Evolutionary conservation across 345 rosid genomes (phyloP), one percentile per base, ranked within the genome.

Genomic region (Excoecaria agallocha): DNA sequence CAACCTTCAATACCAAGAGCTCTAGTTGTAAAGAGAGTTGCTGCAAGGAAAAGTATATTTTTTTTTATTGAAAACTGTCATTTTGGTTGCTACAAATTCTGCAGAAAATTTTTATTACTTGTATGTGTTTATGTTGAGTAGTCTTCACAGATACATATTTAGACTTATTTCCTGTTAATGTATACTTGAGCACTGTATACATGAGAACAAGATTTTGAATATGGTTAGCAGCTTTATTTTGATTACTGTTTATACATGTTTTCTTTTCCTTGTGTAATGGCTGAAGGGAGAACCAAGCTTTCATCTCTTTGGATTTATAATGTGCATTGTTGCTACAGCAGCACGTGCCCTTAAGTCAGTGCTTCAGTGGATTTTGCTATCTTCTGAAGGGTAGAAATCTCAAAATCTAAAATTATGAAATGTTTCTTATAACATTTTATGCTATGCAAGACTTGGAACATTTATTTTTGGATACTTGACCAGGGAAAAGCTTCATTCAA

Each of bases 401-500:
- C 20, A 52, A 39, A 12, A 3, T 43, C 48, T 43, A 0, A 43
- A 41, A 43, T 10, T 43, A 43, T 43, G 8, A 43, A 8, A 43
- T 43, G 67, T 9, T 10, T 37, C 37, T 16, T 19, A 17, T 1
- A 19, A 1, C 60, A 1, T 46, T n/a, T 60, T 54, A 50, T n/a
- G n/a, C 45, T 48, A 46, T 43, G 7, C 13, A 12, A 0, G 58
- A 38, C 12, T 39, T 69, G 63, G 20, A n/a, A 6, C 6, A 19
- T 15, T 50, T 50, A 4, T 0, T 13, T 60, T 8, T 39, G 12
- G 25, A 3, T 17, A 22, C 24, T 64, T 73, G 35, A 0, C 37
- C 83, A 84, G 89, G 75, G 89, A 86, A 74, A 84, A 58, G 72
- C 89, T 84, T 2, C 82, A 84, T 57, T 84, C 89, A 22, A 82